phyloP scores from a whole-genome alignment of 495 filamentous ascomycete species.

The Aspergillus baeticus region DNA sequence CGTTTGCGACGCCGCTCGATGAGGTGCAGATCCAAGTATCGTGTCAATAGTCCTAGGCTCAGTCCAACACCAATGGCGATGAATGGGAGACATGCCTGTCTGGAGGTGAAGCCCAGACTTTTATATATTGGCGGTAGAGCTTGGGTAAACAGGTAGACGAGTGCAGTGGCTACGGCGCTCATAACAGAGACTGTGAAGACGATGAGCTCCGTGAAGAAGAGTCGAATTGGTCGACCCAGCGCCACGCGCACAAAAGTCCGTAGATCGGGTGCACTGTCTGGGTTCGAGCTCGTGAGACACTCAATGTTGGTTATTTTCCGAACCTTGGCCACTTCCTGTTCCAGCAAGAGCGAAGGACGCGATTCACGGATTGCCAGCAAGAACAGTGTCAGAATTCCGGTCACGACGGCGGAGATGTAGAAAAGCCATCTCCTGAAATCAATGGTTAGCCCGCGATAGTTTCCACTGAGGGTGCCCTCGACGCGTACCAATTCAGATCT shows the following conservation, averaged over 20 bases:
- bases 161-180: slow-evolving; percentile 43
- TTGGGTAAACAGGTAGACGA: slow-evolving; percentile 58
- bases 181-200: slow-evolving; percentile 46
- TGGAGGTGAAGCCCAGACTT: slow-evolving; percentile 37
- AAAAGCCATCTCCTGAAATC: slow-evolving; percentile 32
- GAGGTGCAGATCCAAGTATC: slow-evolving; percentile 42
- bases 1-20: slow-evolving; percentile 29
- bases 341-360: slow-evolving; percentile 41
- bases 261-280: slow-evolving; percentile 41
- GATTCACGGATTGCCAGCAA: slow-evolving; percentile 41
- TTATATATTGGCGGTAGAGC: slow-evolving; percentile 47
- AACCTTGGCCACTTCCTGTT: slow-evolving; percentile 30
- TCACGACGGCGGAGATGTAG: slow-evolving; percentile 42
- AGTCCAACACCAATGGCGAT: slow-evolving; percentile 48
- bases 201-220: slow-evolving; percentile 51
- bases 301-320: slow-evolving; percentile 23
- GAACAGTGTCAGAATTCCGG: slow-evolving; percentile 29
- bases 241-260: slow-evolving; percentile 37
- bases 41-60: slow-evolving; percentile 41
- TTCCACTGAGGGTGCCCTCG: too few species aligned
- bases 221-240: slow-evolving; percentile 40
- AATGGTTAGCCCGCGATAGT: neutral
- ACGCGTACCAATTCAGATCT: slow-evolving; percentile 32
- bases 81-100: slow-evolving; percentile 47
- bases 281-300: slow-evolving; percentile 33